Evolutionary conservation across 192 early-diverging fungal species (phyloP), one percentile per base, ranked within the genome.

Genomic region (Backusella macrospora): DNA sequence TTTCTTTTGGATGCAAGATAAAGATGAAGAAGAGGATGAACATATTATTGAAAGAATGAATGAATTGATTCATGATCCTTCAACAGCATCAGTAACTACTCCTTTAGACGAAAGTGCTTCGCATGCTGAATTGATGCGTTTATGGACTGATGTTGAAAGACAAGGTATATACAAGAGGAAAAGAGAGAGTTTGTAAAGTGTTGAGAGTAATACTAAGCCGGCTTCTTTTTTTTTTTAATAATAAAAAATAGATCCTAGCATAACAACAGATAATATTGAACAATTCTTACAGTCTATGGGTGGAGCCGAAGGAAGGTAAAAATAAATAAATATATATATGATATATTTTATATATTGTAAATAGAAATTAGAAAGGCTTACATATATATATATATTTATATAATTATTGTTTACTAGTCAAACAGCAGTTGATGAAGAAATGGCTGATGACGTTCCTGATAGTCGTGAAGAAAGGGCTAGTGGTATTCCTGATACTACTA

Each of bases 1-100:
- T 63, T 95, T 96, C 75, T 94, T 92, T 70, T 96, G 95, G 95
- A 87, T 94, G 83, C 95, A 96, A 76, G 87, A 86, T 47, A 74
- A 80, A 6, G 88, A 90, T 55, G 79, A 84, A 16, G 84, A 86
- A 16, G 83, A 82, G 40, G 93, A 93, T 78, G 69, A 79, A 14
- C 84, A 84, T 62, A 70, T 91, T n/a, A 80, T 87, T 10, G 73
- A 73, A 21, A 77, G 78, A 16, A 85, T 92, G 46, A 95, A 92
- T 71, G 48, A 76, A 10, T 66, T 89, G 63, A 83, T 94, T 59
- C 88, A 84, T 62, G 82, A 83, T 29, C 80, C 83, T 9, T 71
- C 81, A 21, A 68, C 72, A 21, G 73, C 48, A 15, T 70, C 76
- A n/a, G 81, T 42, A 3, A 34, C 70, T 39, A 37, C 62, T 29